Evolutionary conservation across 179 eudicot genomes (phyloP).

Genomic region (Corrigiola litoralis): DNA sequence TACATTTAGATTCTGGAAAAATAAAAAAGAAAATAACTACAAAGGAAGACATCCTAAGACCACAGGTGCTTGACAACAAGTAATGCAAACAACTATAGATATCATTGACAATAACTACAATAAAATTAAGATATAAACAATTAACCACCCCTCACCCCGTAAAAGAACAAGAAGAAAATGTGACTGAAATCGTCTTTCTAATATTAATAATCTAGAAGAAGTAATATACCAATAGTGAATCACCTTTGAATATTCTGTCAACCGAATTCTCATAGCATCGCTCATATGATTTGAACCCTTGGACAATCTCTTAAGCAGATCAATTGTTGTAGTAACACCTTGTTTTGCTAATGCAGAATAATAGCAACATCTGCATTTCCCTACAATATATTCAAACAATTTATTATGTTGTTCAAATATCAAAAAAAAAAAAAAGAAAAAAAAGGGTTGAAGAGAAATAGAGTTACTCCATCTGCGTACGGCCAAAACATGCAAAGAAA

Average conservation of each 20-base stretch:
- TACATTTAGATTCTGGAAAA: too few species aligned
- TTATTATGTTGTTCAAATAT: not conserved
- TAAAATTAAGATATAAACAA: too few species aligned
- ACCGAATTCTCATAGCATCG: conserved; percentile 46
- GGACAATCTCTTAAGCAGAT: conserved; percentile 21
- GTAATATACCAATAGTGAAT: not conserved
- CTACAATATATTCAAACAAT: conserved; percentile 21
- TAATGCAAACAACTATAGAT: too few species aligned
- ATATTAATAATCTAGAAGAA: too few species aligned
- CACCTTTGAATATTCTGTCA: conserved; percentile 74
- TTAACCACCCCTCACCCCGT: too few species aligned
- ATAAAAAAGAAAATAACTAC: not conserved
- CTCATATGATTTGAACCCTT: conserved; percentile 14
- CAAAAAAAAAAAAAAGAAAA: not conserved
- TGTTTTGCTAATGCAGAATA: conserved; percentile 46
- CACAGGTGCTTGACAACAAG: too few species aligned
- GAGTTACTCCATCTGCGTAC: not conserved
- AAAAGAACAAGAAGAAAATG: too few species aligned
- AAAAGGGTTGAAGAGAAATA: too few species aligned
- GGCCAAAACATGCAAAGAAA: not conserved
- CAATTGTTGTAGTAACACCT: conserved; percentile 34
- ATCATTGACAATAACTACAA: too few species aligned
- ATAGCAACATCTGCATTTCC: conserved; percentile 50
- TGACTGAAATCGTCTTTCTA: too few species aligned
- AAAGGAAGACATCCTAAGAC: too few species aligned